These are phyloP conservation scores for Podospora pseudopauciseta DNA, from an alignment of 495 filamentous ascomycete species.

Conservation along the genomic window DNA sequence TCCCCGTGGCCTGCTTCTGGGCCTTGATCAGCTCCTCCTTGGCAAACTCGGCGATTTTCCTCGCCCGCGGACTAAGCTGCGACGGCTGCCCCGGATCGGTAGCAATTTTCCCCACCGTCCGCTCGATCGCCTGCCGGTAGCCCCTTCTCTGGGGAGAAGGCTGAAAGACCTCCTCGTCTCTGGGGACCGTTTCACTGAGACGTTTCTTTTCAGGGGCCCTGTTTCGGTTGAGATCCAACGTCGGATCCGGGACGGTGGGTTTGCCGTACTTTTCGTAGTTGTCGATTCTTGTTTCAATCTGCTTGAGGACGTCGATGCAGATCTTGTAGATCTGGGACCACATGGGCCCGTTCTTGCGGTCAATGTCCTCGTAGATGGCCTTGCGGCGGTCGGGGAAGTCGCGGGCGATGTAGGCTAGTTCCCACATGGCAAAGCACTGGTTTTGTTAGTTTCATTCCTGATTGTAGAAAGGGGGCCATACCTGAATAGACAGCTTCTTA, in stretches of 20 bases:
- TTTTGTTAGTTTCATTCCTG: constrained; percentile 45
- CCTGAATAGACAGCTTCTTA: constrained; percentile 61
- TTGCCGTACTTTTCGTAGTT: constrained; percentile 53
- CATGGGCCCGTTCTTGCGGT: constrained; percentile 70
- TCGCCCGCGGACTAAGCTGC: constrained; percentile 39
- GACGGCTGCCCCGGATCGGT: constrained; percentile 58
- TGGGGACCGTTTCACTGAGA: constrained; percentile 45
- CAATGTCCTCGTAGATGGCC: constrained; percentile 83
- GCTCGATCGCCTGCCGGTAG: constrained; percentile 49
- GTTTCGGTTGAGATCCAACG: constrained; percentile 8
- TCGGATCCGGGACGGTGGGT: constrained; percentile 34
- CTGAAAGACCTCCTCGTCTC: constrained; percentile 57
- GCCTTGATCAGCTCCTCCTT: constrained; percentile 43
- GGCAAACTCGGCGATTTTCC: constrained; percentile 32
- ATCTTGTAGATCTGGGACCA: constrained; percentile 74
- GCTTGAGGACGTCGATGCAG: constrained; percentile 63
- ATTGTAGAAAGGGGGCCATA: constrained; percentile 33
- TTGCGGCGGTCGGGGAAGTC: constrained; percentile 69
- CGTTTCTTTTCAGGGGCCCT: constrained; percentile 22
- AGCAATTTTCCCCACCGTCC: constrained; percentile 51
- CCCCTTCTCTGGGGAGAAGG: constrained; percentile 45
- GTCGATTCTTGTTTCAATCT: constrained; percentile 61
- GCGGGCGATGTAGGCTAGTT: constrained; percentile 73
- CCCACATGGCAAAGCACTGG: constrained; percentile 85
- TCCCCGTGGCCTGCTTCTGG: constrained; percentile 43